Evolutionary conservation across 768 basidiomycete species (phyloP), one percentile per base, ranked within the genome.

Genomic region (Tylopilus plumbeoviolaceoides): DNA sequence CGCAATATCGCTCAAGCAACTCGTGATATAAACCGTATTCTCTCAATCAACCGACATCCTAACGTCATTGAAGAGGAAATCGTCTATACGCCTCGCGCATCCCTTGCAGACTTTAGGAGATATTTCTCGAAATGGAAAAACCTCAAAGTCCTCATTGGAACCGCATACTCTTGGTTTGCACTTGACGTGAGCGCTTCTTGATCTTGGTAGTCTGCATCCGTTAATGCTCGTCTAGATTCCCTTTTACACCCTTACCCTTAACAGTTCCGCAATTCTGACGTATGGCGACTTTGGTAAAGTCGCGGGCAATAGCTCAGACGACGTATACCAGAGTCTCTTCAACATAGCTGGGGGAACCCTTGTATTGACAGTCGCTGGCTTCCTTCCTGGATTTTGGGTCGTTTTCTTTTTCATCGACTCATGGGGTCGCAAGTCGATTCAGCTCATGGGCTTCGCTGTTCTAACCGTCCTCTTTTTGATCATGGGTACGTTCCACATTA

Each of bases 131-230:
- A 85, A 60, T 85, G 86, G 85, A 66, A 83, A 63, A 90, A 95
- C 72, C 62, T 79, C 52, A 94, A 91, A 71, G 72, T 91, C 48
- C 78, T 95, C 50, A 66, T 93, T 47, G 90, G 89, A 6, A 78
- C 82, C 9, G 67, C 88, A 0, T 94, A 85, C 66, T 88, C 85
- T 6, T 94, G 93, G 92, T 94, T 94, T 59, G 91, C 91, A 17
- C 78, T 92, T n/a, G 87, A 88, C 56, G 85, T 85, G 42, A 53
- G 85, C 70, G 11, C 21, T 11, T 49, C 39, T 21, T 15, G n/a
- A 17, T 42, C 20, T 44, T 35, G 30, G 15, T 45, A 35, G 33
- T 9, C 33, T 45, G 28, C 27, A 20, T 42, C 18, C 47, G 46
- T 43, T 49, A 40, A 61, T 39, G 9, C 42, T 25, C 8, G 28